phyloP scores from a whole-genome alignment of 2,329 filamentous ascomycete species.

The Phoma sp. region DNA sequence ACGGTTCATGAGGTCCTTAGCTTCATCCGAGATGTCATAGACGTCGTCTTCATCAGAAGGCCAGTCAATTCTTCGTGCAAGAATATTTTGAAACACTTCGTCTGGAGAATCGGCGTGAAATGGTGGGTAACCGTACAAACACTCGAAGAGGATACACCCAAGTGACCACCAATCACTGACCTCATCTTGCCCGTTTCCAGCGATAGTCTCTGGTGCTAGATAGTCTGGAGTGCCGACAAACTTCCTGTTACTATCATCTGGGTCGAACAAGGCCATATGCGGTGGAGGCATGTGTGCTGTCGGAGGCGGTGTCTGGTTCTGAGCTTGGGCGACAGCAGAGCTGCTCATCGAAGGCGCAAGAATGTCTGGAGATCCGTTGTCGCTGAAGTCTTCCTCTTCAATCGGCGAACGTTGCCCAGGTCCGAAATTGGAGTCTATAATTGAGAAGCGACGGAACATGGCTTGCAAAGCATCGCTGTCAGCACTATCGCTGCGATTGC shows the following conservation, averaged over 20 bases:
- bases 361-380: conserved; percentile 79
- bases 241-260: conserved; percentile 87
- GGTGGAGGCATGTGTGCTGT: conserved; percentile 84
- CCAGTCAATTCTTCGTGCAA: conserved; percentile 90
- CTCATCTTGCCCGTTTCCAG: conserved; percentile 93
- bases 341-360: conserved; percentile 68
- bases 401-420: conserved; percentile 64
- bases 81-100: conserved; percentile 94
- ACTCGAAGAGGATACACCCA: conserved; percentile 98
- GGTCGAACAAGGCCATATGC: conserved; percentile 92
- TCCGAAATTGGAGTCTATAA: conserved; percentile 55
- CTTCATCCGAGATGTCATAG: conserved; percentile 78
- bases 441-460: conserved; percentile 77
- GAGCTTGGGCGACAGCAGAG: conserved; percentile 55
- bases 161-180: conserved; percentile 99
- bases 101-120: conserved; percentile 92
- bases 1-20: conserved; percentile 93
- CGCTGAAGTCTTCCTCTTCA: conserved; percentile 77
- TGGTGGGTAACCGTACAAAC: conserved; percentile 89
- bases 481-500: conserved; percentile 88
- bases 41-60: conserved; percentile 82
- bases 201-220: conserved; percentile 94
- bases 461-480: conserved; percentile 84
- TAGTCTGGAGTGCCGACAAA: conserved; percentile 99
- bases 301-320: conserved; percentile 66